phyloP scores from a whole-genome alignment of 495 filamentous ascomycete species.

The Pyrenula massariospora region DNA sequence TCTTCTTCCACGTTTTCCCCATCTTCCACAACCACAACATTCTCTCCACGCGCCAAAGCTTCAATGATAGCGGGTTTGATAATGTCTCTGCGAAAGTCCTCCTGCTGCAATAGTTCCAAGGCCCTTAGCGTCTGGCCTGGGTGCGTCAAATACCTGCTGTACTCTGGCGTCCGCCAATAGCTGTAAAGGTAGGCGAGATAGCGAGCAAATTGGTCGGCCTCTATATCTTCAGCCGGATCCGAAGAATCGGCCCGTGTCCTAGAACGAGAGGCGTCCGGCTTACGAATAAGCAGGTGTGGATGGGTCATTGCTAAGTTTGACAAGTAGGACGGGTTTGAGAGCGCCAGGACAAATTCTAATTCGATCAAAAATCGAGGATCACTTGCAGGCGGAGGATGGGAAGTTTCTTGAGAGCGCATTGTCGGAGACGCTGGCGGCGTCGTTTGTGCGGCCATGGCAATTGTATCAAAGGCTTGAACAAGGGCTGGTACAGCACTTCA shows the following conservation, averaged over 20 bases:
- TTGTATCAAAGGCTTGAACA: not conserved
- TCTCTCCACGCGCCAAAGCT: slow-evolving; percentile 28
- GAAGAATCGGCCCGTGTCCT: slow-evolving; percentile 16
- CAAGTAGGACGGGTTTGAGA: slow-evolving; percentile 74
- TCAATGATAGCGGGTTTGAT: slow-evolving; percentile 62
- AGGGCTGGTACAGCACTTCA: too few species aligned
- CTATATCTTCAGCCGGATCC: slow-evolving; percentile 29
- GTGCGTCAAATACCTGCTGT: slow-evolving; percentile 68
- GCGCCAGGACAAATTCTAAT: slow-evolving; percentile 70
- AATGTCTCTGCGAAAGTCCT: slow-evolving; percentile 71
- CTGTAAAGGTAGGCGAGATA: slow-evolving; percentile 73
- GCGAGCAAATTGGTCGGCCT: slow-evolving; percentile 54
- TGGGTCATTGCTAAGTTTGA: slow-evolving; percentile 63
- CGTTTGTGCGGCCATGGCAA: not conserved
- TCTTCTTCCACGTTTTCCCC: not conserved
- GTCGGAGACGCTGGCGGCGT: not conserved
- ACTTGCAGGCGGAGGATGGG: slow-evolving; percentile 22
- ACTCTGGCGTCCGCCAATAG: slow-evolving; percentile 76
- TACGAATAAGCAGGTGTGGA: slow-evolving; percentile 29
- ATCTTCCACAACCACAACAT: not conserved
- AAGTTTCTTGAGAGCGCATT: not conserved
- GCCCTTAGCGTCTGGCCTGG: slow-evolving; percentile 75
- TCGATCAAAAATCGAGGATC: slow-evolving; percentile 31
- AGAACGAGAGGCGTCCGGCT: slow-evolving; percentile 18
- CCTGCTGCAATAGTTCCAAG: slow-evolving; percentile 72